Percentiles rank a stretch among this genome's conserved stretches.
Evolutionary conservation across 73 alveolate species (phyloP).

Genomic region (Paramecium primaurelia): DNA sequence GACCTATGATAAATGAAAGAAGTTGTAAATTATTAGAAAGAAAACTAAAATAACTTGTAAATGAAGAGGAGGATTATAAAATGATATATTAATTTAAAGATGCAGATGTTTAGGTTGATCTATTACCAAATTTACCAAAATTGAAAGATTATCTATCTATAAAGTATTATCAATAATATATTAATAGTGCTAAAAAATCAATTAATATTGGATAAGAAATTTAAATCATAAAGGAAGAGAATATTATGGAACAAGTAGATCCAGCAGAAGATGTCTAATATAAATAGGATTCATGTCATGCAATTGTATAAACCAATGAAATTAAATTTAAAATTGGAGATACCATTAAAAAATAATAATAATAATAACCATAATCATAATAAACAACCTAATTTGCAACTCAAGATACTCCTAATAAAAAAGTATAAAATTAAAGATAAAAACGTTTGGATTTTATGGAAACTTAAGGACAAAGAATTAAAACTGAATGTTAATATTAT

Average conservation of each 20-base stretch:
- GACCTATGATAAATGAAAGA: not conserved
- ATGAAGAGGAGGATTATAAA: not conserved
- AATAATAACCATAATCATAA: not conserved
- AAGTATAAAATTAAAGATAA: not conserved
- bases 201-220: not conserved
- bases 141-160: not conserved
- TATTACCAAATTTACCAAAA: not conserved
- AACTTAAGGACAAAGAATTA: not conserved
- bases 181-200: not conserved
- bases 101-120: not conserved
- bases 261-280: not conserved
- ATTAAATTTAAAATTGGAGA: slow-evolving; percentile 11
- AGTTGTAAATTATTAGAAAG: not conserved
- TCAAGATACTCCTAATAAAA: not conserved
- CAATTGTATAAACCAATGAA: not conserved
- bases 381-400: not conserved
- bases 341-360: not conserved
- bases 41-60: not conserved
- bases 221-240: not conserved
- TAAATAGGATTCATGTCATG: not conserved
- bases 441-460: not conserved
- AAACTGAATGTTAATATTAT: slow-evolving; percentile 36
- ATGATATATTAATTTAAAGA: not conserved
- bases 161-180: not conserved
- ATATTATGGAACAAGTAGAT: not conserved